phyloP scores from a whole-genome alignment of 1,284 basidiomycete species.

The Phellinidium pouzarii region DNA sequence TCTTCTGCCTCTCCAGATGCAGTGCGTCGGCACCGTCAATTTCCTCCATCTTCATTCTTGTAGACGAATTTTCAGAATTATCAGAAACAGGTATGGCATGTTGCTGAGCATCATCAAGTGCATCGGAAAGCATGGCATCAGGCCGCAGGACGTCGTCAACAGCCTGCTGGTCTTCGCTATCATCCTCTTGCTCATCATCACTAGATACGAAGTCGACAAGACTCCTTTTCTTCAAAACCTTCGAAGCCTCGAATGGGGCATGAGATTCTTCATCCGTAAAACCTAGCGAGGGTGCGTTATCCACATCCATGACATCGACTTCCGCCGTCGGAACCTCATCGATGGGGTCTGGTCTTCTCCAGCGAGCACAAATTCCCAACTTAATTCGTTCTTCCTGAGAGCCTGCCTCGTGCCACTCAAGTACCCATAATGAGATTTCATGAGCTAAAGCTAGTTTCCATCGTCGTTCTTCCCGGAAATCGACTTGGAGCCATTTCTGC shows the following conservation, averaged over 20 bases:
- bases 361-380: slow-evolving; percentile 64
- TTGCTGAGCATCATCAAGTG: slow-evolving; percentile 35
- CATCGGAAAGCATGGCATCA: slow-evolving; percentile 41
- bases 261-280: not conserved
- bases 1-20: slow-evolving; percentile 24
- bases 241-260: not conserved
- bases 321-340: slow-evolving; percentile 17
- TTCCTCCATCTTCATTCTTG: slow-evolving; percentile 57
- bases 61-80: slow-evolving; percentile 25
- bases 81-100: slow-evolving; percentile 23
- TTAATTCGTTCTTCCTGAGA: slow-evolving; percentile 56
- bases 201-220: slow-evolving; percentile 21
- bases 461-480: slow-evolving; percentile 88
- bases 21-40: slow-evolving; percentile 50
- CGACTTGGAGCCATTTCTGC: slow-evolving; percentile 90
- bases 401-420: slow-evolving; percentile 81
- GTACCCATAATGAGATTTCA: slow-evolving; percentile 76
- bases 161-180: slow-evolving; percentile 39
- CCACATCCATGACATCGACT: slow-evolving; percentile 6
- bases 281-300: not conserved
- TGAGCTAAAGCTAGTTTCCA: slow-evolving; percentile 91
- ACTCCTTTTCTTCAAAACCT: not conserved
- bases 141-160: slow-evolving; percentile 55
- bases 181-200: slow-evolving; percentile 55
- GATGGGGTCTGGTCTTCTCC: slow-evolving; percentile 42